phyloP scores from a whole-genome alignment of 257 asterid genomes.

The Echium plantagineum region DNA sequence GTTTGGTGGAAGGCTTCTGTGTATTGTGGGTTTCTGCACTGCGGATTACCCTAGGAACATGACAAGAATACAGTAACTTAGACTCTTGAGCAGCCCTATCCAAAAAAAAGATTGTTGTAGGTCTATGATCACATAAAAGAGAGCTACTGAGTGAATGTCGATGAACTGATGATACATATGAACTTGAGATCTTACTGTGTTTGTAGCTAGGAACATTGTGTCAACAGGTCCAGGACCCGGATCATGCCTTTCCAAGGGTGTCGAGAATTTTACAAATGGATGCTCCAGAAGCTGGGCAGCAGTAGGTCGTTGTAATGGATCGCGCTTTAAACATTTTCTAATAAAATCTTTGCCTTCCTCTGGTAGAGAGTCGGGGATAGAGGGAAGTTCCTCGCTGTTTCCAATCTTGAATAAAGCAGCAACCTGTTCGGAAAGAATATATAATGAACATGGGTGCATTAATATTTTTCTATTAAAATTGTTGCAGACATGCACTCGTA shows the following conservation, averaged over 20 bases:
- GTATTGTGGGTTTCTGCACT: too few species aligned
- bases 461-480: background rate
- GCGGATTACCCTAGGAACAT: too few species aligned
- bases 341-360: slow-evolving; percentile 42
- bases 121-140: background rate
- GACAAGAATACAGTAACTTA: too few species aligned
- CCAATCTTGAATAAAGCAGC: slow-evolving; percentile 43
- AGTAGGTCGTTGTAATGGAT: slow-evolving; percentile 44
- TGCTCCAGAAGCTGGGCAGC: slow-evolving; percentile 48
- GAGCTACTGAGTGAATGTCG: background rate
- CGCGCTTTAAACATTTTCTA: slow-evolving; percentile 44
- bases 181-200: slow-evolving; percentile 4
- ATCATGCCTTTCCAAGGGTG: slow-evolving; percentile 4
- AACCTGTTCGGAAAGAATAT: slow-evolving; percentile 26
- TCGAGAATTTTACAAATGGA: slow-evolving; percentile 22
- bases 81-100: too few species aligned
- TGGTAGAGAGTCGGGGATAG: slow-evolving; percentile 44
- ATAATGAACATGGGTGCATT: background rate
- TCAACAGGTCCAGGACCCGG: background rate
- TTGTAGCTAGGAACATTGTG: background rate
- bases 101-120: background rate
- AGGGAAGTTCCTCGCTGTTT: slow-evolving; percentile 47
- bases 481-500: background rate
- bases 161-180: background rate
- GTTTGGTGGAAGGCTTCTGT: too few species aligned